phyloP scores from a whole-genome alignment of 2,329 filamentous ascomycete genomes.

The Ceratocystis albifundus region DNA sequence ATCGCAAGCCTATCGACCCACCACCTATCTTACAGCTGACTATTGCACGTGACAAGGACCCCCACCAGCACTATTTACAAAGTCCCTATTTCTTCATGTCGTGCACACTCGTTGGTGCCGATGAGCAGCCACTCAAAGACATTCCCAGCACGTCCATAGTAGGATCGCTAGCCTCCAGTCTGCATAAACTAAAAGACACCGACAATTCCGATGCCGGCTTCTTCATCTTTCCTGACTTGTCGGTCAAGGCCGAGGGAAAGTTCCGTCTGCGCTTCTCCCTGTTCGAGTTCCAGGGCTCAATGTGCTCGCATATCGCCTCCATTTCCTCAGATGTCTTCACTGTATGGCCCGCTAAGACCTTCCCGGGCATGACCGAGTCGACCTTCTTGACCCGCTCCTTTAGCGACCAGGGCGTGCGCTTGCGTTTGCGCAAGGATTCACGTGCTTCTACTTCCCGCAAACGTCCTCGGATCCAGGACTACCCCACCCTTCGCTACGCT shows the following conservation, averaged over 20 bases:
- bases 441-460: conserved; percentile 44
- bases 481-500: conserved; percentile 18
- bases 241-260: conserved; percentile 59
- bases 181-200: conserved; percentile 69
- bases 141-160: conserved; percentile 43
- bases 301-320: conserved; percentile 29
- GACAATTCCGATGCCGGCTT: conserved; percentile 70
- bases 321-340: conserved; percentile 56
- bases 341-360: conserved; percentile 54
- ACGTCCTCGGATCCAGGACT: conserved; percentile 27
- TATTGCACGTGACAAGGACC: conserved; percentile 34
- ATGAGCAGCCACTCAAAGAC: conserved; percentile 31
- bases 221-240: conserved; percentile 85
- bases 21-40: conserved; percentile 68
- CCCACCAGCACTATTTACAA: conserved; percentile 34
- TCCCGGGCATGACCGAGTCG: conserved; percentile 69
- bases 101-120: conserved; percentile 36
- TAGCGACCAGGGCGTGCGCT: conserved; percentile 73
- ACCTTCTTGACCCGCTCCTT: conserved; percentile 72
- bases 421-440: conserved; percentile 74
- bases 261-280: conserved; percentile 67
- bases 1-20: conserved; percentile 78
- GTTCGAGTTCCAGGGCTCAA: conserved; percentile 42
- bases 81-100: conserved; percentile 40
- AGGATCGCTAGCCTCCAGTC: conserved; percentile 66